Evolutionary conservation across 345 rosid species (phyloP).

Genomic region (Rhodamnia rubescens): DNA sequence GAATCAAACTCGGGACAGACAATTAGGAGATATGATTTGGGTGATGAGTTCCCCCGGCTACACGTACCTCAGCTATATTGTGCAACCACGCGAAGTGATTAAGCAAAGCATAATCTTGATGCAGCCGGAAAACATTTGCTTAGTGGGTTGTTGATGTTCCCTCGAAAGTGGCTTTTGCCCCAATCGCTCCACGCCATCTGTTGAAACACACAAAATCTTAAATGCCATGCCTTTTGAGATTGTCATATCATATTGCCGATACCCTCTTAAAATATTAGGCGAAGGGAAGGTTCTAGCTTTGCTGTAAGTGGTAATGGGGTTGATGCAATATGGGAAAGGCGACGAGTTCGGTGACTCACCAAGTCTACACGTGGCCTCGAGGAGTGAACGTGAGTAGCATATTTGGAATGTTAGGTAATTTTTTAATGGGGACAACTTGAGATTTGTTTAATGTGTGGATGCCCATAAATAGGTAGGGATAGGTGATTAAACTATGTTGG

Average conservation of each 20-base stretch:
- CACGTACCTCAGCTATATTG: neutral
- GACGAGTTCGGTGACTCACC: slow-evolving; percentile 14
- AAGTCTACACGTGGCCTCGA: slow-evolving; percentile 15
- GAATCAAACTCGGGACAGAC: neutral
- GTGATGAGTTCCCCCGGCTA: neutral
- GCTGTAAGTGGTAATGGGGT: slow-evolving; percentile 27
- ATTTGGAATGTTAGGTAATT: slow-evolving; percentile 30
- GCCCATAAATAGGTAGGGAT: slow-evolving; percentile 26
- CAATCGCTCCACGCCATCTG: slow-evolving; percentile 21
- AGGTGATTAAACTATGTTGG: neutral
- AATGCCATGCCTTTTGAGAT: slow-evolving; percentile 13
- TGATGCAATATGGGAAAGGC: slow-evolving; percentile 10
- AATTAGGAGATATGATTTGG: neutral
- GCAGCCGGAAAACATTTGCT: slow-evolving; percentile 1
- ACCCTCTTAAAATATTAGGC: neutral
- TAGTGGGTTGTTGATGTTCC: slow-evolving; percentile 32
- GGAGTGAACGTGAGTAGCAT: slow-evolving; percentile 9
- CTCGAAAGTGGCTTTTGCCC: slow-evolving; percentile 20
- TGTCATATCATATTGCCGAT: slow-evolving; percentile 13
- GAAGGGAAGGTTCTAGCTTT: slow-evolving; percentile 39
- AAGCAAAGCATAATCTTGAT: neutral
- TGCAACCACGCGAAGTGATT: neutral
- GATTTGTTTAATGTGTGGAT: slow-evolving; percentile 1
- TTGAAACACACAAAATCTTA: slow-evolving; percentile 10
- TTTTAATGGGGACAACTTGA: slow-evolving; percentile 2